phyloP scores from a whole-genome alignment of 106 monocot species.

The Gastrodia elata region DNA sequence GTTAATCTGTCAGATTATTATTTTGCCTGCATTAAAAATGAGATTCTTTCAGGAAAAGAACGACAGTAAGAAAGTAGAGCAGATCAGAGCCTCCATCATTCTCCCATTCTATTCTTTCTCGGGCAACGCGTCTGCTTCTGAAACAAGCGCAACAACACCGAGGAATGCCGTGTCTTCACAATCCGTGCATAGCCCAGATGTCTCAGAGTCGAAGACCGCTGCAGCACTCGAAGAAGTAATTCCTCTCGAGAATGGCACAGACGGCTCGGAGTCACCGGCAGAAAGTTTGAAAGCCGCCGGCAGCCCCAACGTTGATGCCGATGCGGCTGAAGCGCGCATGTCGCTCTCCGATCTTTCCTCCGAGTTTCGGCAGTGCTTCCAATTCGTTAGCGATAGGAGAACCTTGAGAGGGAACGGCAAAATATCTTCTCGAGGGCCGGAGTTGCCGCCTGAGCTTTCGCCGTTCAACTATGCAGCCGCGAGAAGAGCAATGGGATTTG shows the following conservation, averaged over 20 bases:
- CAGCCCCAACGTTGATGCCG: neutral
- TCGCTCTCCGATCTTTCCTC: conserved; percentile 49
- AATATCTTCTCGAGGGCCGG: neutral
- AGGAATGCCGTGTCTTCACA: conserved; percentile 1
- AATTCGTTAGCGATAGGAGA: conserved; percentile 15
- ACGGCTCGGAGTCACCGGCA: conserved; percentile 2
- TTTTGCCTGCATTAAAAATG: too few species aligned
- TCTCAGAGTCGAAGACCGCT: neutral
- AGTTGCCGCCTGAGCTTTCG: conserved; percentile 13
- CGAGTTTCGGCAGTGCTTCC: conserved; percentile 51
- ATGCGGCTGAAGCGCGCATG: conserved; percentile 2
- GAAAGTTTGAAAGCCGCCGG: conserved; percentile 13
- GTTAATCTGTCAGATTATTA: too few species aligned
- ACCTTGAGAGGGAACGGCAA: conserved; percentile 7
- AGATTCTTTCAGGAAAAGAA: conserved; percentile 29
- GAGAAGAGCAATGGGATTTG: conserved; percentile 40
- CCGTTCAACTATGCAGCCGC: conserved; percentile 75
- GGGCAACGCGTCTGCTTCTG: conserved; percentile 7
- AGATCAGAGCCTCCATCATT: conserved; percentile 61
- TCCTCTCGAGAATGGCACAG: conserved; percentile 17
- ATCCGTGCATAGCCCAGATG: neutral
- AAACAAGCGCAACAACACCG: neutral
- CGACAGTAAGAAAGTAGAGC: conserved; percentile 53
- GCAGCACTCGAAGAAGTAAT: conserved; percentile 48
- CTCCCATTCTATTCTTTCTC: conserved; percentile 76